Conservation (phyloP, 805 yeast species). For the Wickerhamomyces bovis region DNA sequence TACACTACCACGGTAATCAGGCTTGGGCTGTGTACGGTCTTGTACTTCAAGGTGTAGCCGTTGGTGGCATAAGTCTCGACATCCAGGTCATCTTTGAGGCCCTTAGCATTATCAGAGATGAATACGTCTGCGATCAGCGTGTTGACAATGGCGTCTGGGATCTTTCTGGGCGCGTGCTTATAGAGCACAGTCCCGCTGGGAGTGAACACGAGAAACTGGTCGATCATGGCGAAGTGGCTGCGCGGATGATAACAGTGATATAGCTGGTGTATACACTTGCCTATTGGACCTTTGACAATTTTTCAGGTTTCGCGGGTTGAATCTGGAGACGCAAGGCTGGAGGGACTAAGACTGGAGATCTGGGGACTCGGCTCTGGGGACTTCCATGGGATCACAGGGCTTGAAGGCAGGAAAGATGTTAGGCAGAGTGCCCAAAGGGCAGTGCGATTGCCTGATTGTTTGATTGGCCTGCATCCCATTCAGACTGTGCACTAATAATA, state of each 20-base stretch:
- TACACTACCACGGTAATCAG: slow-evolving; percentile 39
- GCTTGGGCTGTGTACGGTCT: slow-evolving; percentile 35
- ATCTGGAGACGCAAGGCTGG: background rate
- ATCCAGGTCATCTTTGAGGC: slow-evolving; percentile 19
- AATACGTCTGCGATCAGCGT: slow-evolving; percentile 43
- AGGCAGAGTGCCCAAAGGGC: too few species aligned
- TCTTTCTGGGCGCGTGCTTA: slow-evolving; percentile 35
- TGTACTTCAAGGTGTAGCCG: slow-evolving; percentile 40
- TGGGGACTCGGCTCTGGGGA: too few species aligned
- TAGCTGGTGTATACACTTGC: too few species aligned
- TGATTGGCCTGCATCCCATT: too few species aligned
- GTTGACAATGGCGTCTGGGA: slow-evolving; percentile 38
- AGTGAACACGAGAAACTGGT: slow-evolving; percentile 43
- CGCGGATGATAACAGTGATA: background rate
- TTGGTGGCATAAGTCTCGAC: slow-evolving; percentile 28
- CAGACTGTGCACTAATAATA: too few species aligned
- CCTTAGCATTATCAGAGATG: slow-evolving; percentile 31
- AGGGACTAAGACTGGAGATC: too few species aligned
- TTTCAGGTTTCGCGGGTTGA: background rate
- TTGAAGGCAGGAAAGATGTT: too few species aligned
- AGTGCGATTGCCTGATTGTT: too few species aligned
- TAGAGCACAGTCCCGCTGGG: slow-evolving; percentile 49
- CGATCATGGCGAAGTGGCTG: slow-evolving; percentile 30
- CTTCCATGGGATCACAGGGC: too few species aligned
- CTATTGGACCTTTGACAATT: background rate